Evolutionary conservation across 768 basidiomycete genomes (phyloP).

Genomic region (Leccinum subgranulosum): DNA sequence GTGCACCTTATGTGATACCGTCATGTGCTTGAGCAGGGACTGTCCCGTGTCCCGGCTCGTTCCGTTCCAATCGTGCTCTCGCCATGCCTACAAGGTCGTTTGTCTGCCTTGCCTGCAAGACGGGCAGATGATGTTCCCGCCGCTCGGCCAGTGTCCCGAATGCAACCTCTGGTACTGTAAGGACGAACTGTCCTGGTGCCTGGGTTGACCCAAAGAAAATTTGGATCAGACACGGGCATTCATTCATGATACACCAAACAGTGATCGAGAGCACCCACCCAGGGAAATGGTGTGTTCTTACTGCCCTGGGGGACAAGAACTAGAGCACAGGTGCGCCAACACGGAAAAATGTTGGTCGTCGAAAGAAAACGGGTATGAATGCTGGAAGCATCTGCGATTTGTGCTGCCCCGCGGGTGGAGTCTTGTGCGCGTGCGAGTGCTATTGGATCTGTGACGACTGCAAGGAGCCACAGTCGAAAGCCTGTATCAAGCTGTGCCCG

Average conservation of each 20-base stretch:
- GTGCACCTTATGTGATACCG: no score
- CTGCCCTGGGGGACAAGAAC: constrained; percentile 3
- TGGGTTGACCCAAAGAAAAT: constrained; percentile 15
- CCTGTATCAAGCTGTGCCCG: constrained; percentile 15
- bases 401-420: constrained; percentile 17
- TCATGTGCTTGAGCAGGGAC: no score
- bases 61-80: no score
- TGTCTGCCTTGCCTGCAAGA: no score
- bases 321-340: constrained; percentile 11
- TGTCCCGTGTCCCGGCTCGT: no score
- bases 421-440: constrained; percentile 20
- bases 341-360: constrained; percentile 18
- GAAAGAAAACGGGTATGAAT: not conserved
- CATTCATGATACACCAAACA: not conserved
- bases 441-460: constrained; percentile 26
- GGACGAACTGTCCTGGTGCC: constrained; percentile 20
- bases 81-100: no score
- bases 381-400: constrained; percentile 13
- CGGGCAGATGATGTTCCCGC: no score
- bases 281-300: not conserved
- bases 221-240: not conserved
- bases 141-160: no score
- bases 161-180: no score
- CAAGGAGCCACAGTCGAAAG: not conserved
- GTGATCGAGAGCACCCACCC: no score